Evolutionary conservation across 441 rosid genomes (phyloP), one percentile per base, ranked within the genome.

Genomic region (Croton setiger): DNA sequence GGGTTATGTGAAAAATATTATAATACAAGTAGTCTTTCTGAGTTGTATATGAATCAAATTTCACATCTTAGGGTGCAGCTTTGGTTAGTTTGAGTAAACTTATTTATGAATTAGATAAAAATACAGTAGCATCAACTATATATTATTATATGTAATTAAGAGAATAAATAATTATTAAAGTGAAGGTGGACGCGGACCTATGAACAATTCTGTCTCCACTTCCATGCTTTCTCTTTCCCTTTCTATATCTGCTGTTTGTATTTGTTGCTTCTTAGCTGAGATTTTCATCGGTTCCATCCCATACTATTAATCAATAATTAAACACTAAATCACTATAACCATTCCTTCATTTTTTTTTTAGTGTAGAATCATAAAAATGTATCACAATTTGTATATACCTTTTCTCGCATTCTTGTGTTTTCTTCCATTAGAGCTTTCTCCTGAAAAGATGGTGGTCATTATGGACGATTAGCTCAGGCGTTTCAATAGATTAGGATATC

Each of bases 101-200:
- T 23, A 33, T 69, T 69, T 39, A 21, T 23, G 39, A 58, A 18
- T 58, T 39, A 43, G 72, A 69, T 36, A 39, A 6, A 14, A 23
- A 37, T 6, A 5, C 5, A 45, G 7, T 1, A 33, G n/a, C 11
- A 33, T 15, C 0, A 1, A 0, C 0, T 3, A 11, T 11, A 51
- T 17, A 18, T n/a, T n/a, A n/a, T n/a, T n/a, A 45, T 8, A 47
- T 33, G 17, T 17, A 13, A 23, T 20, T 48, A 64, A 64, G 20
- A 7, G 61, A 31, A 57, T 3, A 35, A 41, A 56, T 20, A 14
- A 37, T 39, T 52, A 62, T 63, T 21, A 12, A 12, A 55, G 73
- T 35, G 76, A 80, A 2, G 90, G 91, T 61, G 71, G 96, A 63
- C 96, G 91, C 58, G 71, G 96, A 63, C 96, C 92, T 63, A 87